Base-by-base conservation (phyloP, 441 rosid species). In the Omphalea diandra region DNA sequence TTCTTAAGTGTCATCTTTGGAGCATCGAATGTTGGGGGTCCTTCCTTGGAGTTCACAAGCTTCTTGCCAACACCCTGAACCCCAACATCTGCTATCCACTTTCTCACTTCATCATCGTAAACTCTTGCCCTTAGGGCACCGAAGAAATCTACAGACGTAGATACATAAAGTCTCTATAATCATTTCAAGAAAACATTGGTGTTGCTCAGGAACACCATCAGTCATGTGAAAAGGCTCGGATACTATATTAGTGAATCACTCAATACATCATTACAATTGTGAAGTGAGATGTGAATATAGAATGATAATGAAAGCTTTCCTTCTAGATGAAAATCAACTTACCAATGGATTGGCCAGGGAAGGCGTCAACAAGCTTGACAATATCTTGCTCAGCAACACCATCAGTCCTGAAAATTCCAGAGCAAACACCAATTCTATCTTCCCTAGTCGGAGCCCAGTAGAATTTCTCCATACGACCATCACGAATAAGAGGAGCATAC, bases 391-490 rank as follows among this genome's bases (percentile, higher is more conserved):
- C 50, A 0, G 82, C 67, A 56, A 94, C 69, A 8, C 82, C 79
- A 74, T 92, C 98, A 9, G 66, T 83, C 83, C 75, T 83, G 85
- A 94, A 94, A 55, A 94, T 94, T 40, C 98, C 99, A 3, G 17
- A 69, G 86, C 99, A 92, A 77, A 94, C 98, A 60, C 99, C 99
- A 58, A 94, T 85, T 33, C 99, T 83, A 78, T 94, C 99, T 0
- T 94, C 99, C 65, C 98, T 86, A 17, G 90, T 92, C 0, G 99
- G 98, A 1, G 99, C 98, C 99, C 98, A 95, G 97, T 95, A 95
- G 90, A 92, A 95, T 61, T 95, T 95, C 94, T 94, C 99, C 99
- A 94, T 94, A 82, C 99, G 97, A 36, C 99, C 99, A 9, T 94
- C 99, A 84, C 99, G 98, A 85, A 94, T 94, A 44, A 94, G 92